These are phyloP conservation scores for Linanthus parryae DNA, from an alignment of 148 eudicot genomes.

Conservation along the genomic window DNA sequence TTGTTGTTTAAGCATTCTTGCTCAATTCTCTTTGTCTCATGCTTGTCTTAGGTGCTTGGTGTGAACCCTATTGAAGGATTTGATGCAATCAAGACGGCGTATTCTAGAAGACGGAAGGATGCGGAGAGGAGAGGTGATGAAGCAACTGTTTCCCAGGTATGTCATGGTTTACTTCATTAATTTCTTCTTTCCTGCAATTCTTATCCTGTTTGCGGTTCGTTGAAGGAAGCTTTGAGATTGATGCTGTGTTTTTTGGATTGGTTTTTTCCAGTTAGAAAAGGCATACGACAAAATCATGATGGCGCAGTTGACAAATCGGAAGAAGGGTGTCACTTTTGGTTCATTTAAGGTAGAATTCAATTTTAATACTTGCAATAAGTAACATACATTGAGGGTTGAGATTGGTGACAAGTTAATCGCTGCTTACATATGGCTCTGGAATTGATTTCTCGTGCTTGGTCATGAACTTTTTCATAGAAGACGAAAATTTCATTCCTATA, in stretches of 20 bases:
- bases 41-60: slow-evolving; percentile 58
- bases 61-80: slow-evolving; percentile 81
- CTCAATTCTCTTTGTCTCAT: background rate
- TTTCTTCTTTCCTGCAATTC: background rate
- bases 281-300: slow-evolving; percentile 97
- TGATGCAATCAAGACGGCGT: slow-evolving; percentile 73
- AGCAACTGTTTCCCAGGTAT: slow-evolving; percentile 57
- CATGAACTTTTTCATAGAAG: no score
- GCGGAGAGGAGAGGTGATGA: slow-evolving; percentile 88
- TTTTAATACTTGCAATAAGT: no score
- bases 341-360: slow-evolving; percentile 49
- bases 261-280: slow-evolving; percentile 63
- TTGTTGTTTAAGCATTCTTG: background rate
- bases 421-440: background rate
- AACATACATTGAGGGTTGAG: no score
- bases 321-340: slow-evolving; percentile 87
- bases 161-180: slow-evolving; percentile 1
- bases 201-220: slow-evolving; percentile 1
- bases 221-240: background rate
- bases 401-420: no score
- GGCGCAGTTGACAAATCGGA: slow-evolving; percentile 70
- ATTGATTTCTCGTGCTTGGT: no score
- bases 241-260: background rate
- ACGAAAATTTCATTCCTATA: no score
- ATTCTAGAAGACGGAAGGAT: slow-evolving; percentile 67